Conservation (phyloP, 75 land plant genomes). For the Isoetes taiwanensis region DNA sequence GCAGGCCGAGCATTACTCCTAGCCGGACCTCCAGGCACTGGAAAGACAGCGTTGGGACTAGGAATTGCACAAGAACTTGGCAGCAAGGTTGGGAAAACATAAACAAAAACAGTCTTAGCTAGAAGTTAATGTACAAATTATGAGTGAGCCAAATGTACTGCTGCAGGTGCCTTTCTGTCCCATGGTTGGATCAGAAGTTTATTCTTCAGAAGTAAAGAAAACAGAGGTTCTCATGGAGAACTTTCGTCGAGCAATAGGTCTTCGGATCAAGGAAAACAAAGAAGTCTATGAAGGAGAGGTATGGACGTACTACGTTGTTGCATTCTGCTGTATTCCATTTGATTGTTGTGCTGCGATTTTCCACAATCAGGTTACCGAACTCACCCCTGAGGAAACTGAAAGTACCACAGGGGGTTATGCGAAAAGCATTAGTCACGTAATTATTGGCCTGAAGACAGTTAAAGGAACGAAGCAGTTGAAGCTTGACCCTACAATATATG, state of each 20-base stretch:
- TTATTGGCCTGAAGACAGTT: constrained; percentile 88
- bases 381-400: constrained; percentile 95
- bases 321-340: too few relatives aligned
- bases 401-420: constrained; percentile 92
- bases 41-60: constrained; percentile 89
- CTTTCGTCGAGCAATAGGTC: constrained; percentile 86
- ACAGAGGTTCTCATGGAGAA: constrained; percentile 98
- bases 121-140: too few relatives aligned
- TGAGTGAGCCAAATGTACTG: too few relatives aligned
- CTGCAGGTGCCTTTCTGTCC: constrained; percentile 94
- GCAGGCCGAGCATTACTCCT: constrained; percentile 89
- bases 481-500: constrained; percentile 94
- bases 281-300: constrained; percentile 99
- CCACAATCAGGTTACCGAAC: constrained; percentile 73
- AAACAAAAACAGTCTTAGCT: too few relatives aligned
- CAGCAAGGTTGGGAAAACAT: constrained; percentile 97
- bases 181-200: constrained; percentile 98
- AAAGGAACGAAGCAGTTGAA: constrained; percentile 96
- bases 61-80: constrained; percentile 96
- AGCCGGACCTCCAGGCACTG: constrained; percentile 94
- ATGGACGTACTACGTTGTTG: too few relatives aligned
- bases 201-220: constrained; percentile 94
- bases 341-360: too few relatives aligned
- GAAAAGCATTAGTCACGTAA: constrained; percentile 89
- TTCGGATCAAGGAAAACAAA: constrained; percentile 93